A percentile compares a stretch with the other conserved stretches of the same genome.
phyloP scores from a whole-genome alignment of 2,329 filamentous ascomycete species.

The Bipolaris sorokiniana region DNA sequence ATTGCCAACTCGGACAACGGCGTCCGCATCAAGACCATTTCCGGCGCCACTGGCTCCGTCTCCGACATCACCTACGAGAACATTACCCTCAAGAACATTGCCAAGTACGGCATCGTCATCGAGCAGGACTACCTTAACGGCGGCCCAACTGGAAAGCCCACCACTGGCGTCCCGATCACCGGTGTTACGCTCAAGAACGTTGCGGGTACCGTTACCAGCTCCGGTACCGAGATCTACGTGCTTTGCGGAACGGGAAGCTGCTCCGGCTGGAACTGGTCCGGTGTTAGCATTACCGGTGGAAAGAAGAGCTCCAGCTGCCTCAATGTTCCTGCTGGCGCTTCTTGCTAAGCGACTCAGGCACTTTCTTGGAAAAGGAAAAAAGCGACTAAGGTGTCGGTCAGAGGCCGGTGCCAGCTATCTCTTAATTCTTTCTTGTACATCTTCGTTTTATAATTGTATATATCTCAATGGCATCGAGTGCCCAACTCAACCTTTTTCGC shows the following conservation, averaged over 20 bases:
- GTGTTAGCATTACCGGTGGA: constrained; percentile 50
- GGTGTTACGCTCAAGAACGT: constrained; percentile 52
- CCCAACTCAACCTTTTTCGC: not conserved
- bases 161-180: constrained; percentile 56
- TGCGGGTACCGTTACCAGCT: constrained; percentile 46
- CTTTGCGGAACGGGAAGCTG: constrained; percentile 62
- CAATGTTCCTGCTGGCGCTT: not conserved
- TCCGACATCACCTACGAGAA: constrained; percentile 55
- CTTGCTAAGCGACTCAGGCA: not conserved
- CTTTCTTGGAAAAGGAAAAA: no score
- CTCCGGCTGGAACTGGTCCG: constrained; percentile 62
- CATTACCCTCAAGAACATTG: constrained; percentile 54
- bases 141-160: constrained; percentile 52
- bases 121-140: constrained; percentile 61
- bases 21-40: constrained; percentile 65
- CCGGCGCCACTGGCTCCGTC: constrained; percentile 59
- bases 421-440: not conserved
- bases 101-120: constrained; percentile 59
- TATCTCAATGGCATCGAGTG: not conserved
- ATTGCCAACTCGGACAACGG: constrained; percentile 62
- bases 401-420: no score
- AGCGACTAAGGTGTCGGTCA: no score
- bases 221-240: constrained; percentile 56
- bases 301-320: not conserved
- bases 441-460: no score